Evolutionary conservation across 2,329 filamentous ascomycete species (phyloP), one percentile per base, ranked within the genome.

Genomic region (Trichophyton simii): DNA sequence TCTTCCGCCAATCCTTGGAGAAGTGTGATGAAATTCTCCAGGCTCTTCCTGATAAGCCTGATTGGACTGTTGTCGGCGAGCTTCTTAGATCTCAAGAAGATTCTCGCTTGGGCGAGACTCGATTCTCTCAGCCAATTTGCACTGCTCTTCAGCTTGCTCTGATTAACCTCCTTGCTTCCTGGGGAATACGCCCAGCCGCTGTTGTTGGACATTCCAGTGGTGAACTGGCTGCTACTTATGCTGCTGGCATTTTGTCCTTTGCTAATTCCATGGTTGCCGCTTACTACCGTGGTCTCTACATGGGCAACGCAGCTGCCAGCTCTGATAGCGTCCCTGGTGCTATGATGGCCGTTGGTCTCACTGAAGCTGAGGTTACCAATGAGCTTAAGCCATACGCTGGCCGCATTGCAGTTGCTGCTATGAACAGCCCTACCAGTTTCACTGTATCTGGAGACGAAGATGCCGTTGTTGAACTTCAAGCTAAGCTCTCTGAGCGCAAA

Each of bases 151-250:
- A 63, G 28, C 52, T 81, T 57, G 76, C 75, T n/a, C 63, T 78
- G n/a, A 67, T 69, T 5, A 65, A 67, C 42, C 67, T 72, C 57
- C 75, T 71, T 71, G 61, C 57, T 18, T 68, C 69, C 15, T 67
- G 70, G 58, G 71, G 72, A 13, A 61, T 75, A 9, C 46, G 36
- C 3, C 71, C 73, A 0, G 60, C 58, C 5, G 62, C 64, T 2
- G 67, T 71, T 25, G 65, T 72, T 25, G 71, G 68, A 20, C 74
- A 76, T 38, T 72, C 69, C 46, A 68, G 76, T 1, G 75, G 75
- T 1, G 75, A 77, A 62, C 74, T 74, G 63, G 70, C 73, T 3
- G 74, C 75, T 1, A 60, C 76, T 0, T 69, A 70, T 46, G 68
- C 69, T 5, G 69, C 73, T 2, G 74, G 73, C n/a, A 69, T 76